Evolutionary conservation across 371 early-diverging fungal species (phyloP).

Genomic region (Globomyces sp.): DNA sequence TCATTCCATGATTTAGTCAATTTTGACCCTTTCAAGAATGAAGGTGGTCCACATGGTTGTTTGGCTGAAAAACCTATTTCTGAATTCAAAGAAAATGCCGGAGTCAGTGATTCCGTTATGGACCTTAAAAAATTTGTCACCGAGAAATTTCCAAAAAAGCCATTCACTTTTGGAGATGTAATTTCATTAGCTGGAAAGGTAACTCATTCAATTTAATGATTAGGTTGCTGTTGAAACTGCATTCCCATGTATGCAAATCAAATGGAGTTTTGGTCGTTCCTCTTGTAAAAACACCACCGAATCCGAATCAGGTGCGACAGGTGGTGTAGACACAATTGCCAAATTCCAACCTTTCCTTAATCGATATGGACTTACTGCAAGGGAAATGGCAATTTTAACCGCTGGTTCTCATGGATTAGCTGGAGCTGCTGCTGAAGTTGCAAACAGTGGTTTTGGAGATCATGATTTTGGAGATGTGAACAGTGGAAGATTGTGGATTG

Average conservation of each 20-base stretch:
- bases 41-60: slow-evolving; percentile 1
- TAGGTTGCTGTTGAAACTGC: background rate
- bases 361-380: background rate
- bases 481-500: background rate
- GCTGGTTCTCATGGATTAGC: slow-evolving; percentile 2
- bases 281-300: background rate
- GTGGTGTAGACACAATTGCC: background rate
- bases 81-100: background rate
- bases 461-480: background rate
- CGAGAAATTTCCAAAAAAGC: background rate
- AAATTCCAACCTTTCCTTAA: slow-evolving; percentile 7
- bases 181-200: slow-evolving; percentile 4
- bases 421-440: background rate
- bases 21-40: background rate
- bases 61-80: background rate
- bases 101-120: background rate
- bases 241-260: slow-evolving; percentile 5
- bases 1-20: slow-evolving; percentile 3
- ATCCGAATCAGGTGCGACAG: background rate
- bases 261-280: slow-evolving; percentile 9
- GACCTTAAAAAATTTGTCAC: background rate
- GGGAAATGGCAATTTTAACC: slow-evolving; percentile 1
- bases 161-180: background rate
- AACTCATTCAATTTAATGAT: too few species aligned
- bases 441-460: slow-evolving; percentile 4